Conservation (phyloP, 768 basidiomycete genomes). For the Rhodosporidiobolus sp. region DNA sequence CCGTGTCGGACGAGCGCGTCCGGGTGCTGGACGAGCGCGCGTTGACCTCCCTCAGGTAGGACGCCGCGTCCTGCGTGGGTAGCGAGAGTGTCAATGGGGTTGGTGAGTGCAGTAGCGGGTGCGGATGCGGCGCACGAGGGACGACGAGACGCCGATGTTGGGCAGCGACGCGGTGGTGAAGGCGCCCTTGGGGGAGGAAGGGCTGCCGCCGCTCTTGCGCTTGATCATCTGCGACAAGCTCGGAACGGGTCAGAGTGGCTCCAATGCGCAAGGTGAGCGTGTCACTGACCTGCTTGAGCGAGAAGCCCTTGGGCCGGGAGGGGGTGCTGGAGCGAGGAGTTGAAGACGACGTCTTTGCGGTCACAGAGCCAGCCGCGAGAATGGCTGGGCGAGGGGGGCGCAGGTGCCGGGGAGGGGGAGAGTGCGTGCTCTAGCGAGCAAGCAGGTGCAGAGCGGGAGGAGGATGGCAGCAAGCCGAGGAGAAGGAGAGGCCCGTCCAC, state of each 20-base stretch:
- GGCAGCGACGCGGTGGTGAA: slow-evolving; percentile 7
- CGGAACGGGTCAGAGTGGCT: background rate
- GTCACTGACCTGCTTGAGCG: background rate
- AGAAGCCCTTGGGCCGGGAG: too few relatives aligned
- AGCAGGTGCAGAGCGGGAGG: background rate
- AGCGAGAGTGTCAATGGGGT: background rate
- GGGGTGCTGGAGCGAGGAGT: background rate
- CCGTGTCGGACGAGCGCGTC: slow-evolving; percentile 21
- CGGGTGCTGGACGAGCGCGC: slow-evolving; percentile 14
- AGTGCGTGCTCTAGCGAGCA: background rate
- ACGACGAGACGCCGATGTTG: background rate
- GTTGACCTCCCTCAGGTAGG: slow-evolving; percentile 24
- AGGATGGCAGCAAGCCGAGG: too few relatives aligned
- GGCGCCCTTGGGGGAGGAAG: background rate
- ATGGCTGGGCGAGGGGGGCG: background rate
- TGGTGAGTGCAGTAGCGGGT: background rate
- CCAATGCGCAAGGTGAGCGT: background rate
- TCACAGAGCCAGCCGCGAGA: background rate
- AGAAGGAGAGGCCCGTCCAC: too few relatives aligned
- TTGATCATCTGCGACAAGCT: slow-evolving; percentile 17
- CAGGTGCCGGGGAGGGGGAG: background rate
- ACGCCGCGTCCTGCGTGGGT: slow-evolving; percentile 21
- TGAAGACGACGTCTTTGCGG: background rate
- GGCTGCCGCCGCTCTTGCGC: background rate
- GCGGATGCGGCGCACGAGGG: background rate